Base-by-base conservation (phyloP, 2,329 filamentous ascomycete genomes). In the Graphilbum sp. region DNA sequence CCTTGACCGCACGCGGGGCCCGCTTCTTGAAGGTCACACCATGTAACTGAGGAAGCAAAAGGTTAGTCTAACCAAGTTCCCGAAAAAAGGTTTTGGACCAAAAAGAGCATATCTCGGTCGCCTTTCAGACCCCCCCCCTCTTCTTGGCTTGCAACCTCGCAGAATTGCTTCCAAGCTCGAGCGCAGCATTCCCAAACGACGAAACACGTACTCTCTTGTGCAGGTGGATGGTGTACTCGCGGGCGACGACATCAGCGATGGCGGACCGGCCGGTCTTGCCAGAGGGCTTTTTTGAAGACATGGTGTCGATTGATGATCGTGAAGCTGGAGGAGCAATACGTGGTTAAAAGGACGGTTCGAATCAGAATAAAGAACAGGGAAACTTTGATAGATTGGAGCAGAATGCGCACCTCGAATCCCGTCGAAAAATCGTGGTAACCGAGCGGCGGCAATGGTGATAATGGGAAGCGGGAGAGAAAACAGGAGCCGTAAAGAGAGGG, bases 221-320 rank as follows among this genome's bases (percentile, higher is more conserved):
- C 57, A 98, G 72, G 78, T 98, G 88, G 72, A 98, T 96, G 67
- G 90, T 98, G 79, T 98, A 98, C 75, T 98, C 92, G 76, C 90
- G 85, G 59, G 90, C 80, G 66, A 98, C 88, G 62, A 98, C 92
- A 69, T 98, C 88, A 67, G 85, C 79, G 67, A 98, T 94, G 72
- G 92, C 92, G 67, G 85, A 94, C 63, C 87, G 84, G 58, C 66
- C 63, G 45, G 55, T 46, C 69, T 80, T 81, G 72, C 79, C 80
- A 56, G 71, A 61, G 49, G 69, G 66, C 68, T 76, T 79, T 59
- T 66, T 73, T 56, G 67, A 62, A 61, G 75, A 78, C 75, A 80
- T 80, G 69, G 67, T 74, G 16, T 29, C 27, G 27, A 12, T 29
- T 10, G 27, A 10, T 29, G 7, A 15, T 13, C 11, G 27, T 29